Percentiles rank a stretch among this genome's conserved stretches.
Conservation (phyloP, 2,329 filamentous ascomycete species). For the Exophiala sp. region DNA sequence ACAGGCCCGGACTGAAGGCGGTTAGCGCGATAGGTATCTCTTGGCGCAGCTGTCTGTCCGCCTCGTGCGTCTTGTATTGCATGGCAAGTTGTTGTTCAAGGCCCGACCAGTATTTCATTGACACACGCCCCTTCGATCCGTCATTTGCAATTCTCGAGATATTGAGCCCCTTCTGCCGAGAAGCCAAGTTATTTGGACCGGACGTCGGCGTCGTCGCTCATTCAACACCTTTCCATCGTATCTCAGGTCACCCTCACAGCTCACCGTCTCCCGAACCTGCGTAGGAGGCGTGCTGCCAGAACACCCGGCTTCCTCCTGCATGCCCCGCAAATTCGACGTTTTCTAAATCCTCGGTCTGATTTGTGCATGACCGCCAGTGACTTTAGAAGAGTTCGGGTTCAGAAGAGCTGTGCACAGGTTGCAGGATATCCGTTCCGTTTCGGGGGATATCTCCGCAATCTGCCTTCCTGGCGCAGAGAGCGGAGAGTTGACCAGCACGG, state of each 20-base stretch:
- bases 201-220: background rate
- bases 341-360: background rate
- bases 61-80: background rate
- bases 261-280: constrained; percentile 18
- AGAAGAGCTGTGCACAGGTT: background rate
- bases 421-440: constrained; percentile 1
- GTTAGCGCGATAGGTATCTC: background rate
- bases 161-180: background rate
- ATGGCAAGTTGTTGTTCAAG: background rate
- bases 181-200: background rate
- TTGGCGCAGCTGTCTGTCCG: background rate
- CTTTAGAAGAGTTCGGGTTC: constrained; percentile 12
- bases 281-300: constrained; percentile 9
- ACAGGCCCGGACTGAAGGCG: background rate
- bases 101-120: background rate
- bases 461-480: constrained; percentile 17
- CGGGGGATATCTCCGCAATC: constrained; percentile 13
- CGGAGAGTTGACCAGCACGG: constrained; percentile 12
- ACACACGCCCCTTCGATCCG: background rate
- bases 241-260: constrained; percentile 4
- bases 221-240: background rate
- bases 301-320: constrained; percentile 6
- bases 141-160: background rate
- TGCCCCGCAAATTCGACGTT: background rate
- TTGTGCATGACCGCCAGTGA: background rate